Evolutionary conservation across 805 yeast genomes (phyloP).

Genomic region (Debaryomyces prosopidis): DNA sequence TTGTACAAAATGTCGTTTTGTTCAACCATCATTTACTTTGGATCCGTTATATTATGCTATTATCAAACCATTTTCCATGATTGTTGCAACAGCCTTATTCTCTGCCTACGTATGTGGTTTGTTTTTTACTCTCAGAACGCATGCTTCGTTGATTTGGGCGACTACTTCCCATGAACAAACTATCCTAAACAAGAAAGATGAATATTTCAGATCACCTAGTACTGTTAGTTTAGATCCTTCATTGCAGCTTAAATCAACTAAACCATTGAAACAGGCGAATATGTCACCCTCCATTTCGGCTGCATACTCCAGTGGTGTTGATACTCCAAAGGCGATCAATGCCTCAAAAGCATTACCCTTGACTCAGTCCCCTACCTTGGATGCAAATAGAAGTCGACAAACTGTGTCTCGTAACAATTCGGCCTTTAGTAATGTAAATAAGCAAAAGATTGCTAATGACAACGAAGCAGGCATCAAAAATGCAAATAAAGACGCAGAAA

Average conservation of each 20-base stretch:
- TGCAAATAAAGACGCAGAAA: conserved; percentile 26
- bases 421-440: not conserved
- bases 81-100: conserved; percentile 79
- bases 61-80: conserved; percentile 78
- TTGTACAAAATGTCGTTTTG: conserved; percentile 73
- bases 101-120: conserved; percentile 85
- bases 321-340: not conserved
- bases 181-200: conserved; percentile 22
- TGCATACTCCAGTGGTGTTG: not conserved
- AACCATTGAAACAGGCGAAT: not conserved
- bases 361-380: not conserved
- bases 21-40: conserved; percentile 71
- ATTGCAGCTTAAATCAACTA: conserved; percentile 4
- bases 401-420: not conserved
- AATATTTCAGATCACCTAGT: conserved; percentile 36
- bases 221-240: conserved; percentile 30
- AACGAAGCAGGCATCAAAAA: not conserved
- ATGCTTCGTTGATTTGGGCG: conserved; percentile 96
- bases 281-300: not conserved
- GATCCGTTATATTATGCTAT: conserved; percentile 65
- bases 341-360: not conserved
- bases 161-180: conserved; percentile 39
- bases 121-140: conserved; percentile 91
- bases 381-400: not conserved
- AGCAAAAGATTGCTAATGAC: conserved; percentile 1